These are phyloP conservation scores for Mortierella antarctica DNA, from an alignment of 192 early-diverging fungal genomes.

Conservation along the genomic window DNA sequence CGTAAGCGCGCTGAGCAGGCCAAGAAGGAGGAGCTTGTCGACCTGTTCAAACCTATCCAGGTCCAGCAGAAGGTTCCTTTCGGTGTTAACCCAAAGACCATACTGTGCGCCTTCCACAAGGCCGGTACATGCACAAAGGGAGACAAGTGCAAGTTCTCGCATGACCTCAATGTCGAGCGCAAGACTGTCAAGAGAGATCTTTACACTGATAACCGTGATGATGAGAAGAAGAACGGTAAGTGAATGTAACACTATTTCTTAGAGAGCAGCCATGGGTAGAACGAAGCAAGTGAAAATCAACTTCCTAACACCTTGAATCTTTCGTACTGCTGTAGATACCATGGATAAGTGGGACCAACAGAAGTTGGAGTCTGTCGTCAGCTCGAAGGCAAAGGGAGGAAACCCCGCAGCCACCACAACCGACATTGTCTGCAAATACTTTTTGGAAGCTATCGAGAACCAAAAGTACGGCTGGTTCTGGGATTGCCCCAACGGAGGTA, in stretches of 20 bases:
- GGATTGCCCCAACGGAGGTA: slow-evolving; percentile 97
- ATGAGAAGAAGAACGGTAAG: slow-evolving; percentile 62
- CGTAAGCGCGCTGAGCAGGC: slow-evolving; percentile 87
- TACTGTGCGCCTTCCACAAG: slow-evolving; percentile 95
- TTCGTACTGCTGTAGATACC: slow-evolving; percentile 65
- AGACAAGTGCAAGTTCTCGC: slow-evolving; percentile 96
- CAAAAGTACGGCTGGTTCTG: slow-evolving; percentile 99
- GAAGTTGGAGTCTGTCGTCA: slow-evolving; percentile 90
- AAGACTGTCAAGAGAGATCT: slow-evolving; percentile 93
- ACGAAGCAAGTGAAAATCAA: neutral
- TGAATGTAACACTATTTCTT: neutral
- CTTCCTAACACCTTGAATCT: neutral
- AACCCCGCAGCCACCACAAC: slow-evolving; percentile 86
- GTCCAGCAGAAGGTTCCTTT: slow-evolving; percentile 96
- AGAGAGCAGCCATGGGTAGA: neutral
- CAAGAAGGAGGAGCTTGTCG: slow-evolving; percentile 90
- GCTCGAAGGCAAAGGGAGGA: slow-evolving; percentile 76
- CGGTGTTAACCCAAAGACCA: slow-evolving; percentile 95
- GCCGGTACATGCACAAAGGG: slow-evolving; percentile 91
- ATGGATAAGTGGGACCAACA: slow-evolving; percentile 98
- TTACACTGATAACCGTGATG: slow-evolving; percentile 87
- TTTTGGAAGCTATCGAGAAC: slow-evolving; percentile 96
- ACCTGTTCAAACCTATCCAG: slow-evolving; percentile 91
- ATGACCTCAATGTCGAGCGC: slow-evolving; percentile 90
- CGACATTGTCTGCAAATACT: slow-evolving; percentile 98